Conservation (phyloP, 768 basidiomycete genomes). For the Rubroboletus satanas region DNA sequence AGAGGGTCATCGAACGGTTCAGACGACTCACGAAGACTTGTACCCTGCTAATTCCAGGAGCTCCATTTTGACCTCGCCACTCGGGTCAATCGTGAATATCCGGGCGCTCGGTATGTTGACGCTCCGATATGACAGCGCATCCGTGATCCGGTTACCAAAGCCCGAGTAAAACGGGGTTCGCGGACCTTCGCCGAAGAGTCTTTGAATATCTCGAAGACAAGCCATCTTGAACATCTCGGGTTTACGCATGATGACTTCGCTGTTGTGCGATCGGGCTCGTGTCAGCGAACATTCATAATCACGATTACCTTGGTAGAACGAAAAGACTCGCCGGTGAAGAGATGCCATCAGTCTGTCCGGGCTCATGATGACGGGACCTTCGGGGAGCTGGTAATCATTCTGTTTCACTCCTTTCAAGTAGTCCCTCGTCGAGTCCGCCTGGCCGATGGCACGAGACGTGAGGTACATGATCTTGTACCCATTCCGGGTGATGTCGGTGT, state of each 20-base stretch:
- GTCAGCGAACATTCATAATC: neutral
- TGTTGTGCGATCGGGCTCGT: slow-evolving; percentile 25
- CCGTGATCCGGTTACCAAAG: slow-evolving; percentile 97
- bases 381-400: slow-evolving; percentile 93
- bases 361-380: slow-evolving; percentile 98
- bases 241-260: slow-evolving; percentile 98
- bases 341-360: slow-evolving; percentile 94
- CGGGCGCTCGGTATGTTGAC: slow-evolving; percentile 91
- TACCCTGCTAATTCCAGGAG: slow-evolving; percentile 94
- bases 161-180: slow-evolving; percentile 91
- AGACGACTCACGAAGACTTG: slow-evolving; percentile 76
- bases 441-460: slow-evolving; percentile 94
- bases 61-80: slow-evolving; percentile 96
- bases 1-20: neutral
- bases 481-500: slow-evolving; percentile 91
- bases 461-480: slow-evolving; percentile 99
- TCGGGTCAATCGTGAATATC: slow-evolving; percentile 96
- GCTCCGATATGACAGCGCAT: slow-evolving; percentile 94
- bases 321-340: slow-evolving; percentile 73
- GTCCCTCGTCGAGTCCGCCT: slow-evolving; percentile 93
- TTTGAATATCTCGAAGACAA: slow-evolving; percentile 89
- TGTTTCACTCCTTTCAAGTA: slow-evolving; percentile 95
- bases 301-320: neutral
- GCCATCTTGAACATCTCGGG: slow-evolving; percentile 99
- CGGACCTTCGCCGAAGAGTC: slow-evolving; percentile 72